Percentiles rank a stretch among this genome's conserved stretches.
phyloP scores from a whole-genome alignment of 352 stramenopile genomes.

The Globisporangium carolinianum region DNA sequence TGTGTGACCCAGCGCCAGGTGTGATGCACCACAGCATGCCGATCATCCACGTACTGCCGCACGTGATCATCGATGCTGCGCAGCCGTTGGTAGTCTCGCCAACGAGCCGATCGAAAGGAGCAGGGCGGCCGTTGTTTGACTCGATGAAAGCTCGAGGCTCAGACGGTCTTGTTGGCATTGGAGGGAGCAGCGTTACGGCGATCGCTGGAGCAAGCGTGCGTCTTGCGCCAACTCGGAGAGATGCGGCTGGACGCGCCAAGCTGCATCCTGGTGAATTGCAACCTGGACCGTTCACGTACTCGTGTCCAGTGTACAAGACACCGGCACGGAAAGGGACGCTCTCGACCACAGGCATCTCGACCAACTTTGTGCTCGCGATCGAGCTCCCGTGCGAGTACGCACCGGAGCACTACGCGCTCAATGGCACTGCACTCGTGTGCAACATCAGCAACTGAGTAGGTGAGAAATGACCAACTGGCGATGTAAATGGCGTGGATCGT shows the following conservation, averaged over 20 bases:
- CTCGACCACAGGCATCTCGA: slow-evolving; percentile 90
- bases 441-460: slow-evolving; percentile 24
- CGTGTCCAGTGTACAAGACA: slow-evolving; percentile 93
- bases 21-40: slow-evolving; percentile 74
- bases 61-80: slow-evolving; percentile 12
- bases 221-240: not conserved
- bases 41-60: slow-evolving; percentile 79
- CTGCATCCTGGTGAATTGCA: not conserved
- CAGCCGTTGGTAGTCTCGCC: not conserved
- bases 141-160: no score
- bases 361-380: slow-evolving; percentile 90
- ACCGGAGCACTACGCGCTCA: slow-evolving; percentile 83
- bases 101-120: not conserved
- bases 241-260: not conserved
- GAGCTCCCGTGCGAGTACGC: slow-evolving; percentile 72
- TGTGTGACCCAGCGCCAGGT: slow-evolving; percentile 47
- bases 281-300: slow-evolving; percentile 34
- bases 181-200: no score
- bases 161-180: no score
- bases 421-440: slow-evolving; percentile 85
- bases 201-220: not conserved
- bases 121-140: no score
- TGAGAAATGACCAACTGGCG: not conserved
- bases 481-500: not conserved
- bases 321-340: slow-evolving; percentile 81